A percentile compares a stretch with the other conserved stretches of the same genome.
Evolutionary conservation across 192 early-diverging fungal genomes (phyloP).

Genomic region (Ambispora gerdemannii): DNA sequence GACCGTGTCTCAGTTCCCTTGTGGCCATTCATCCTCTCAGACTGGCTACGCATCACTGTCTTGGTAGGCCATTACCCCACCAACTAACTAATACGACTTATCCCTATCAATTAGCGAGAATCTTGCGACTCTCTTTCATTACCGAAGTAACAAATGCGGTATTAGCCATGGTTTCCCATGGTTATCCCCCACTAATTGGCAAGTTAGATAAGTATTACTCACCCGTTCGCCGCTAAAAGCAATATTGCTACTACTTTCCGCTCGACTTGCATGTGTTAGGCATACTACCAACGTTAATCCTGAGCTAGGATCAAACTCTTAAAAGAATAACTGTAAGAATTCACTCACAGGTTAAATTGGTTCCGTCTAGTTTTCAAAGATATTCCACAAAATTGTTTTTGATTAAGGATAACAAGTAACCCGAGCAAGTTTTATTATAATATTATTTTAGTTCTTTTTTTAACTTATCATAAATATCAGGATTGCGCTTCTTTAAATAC

Average conservation of each 20-base stretch:
- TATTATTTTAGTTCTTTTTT: slow-evolving; percentile 17
- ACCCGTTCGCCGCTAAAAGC: slow-evolving; percentile 46
- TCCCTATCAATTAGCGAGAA: slow-evolving; percentile 49
- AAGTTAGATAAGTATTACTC: slow-evolving; percentile 42
- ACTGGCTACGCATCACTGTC: slow-evolving; percentile 48
- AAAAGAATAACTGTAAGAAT: slow-evolving; percentile 16
- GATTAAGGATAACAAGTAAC: slow-evolving; percentile 11
- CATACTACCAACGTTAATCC: slow-evolving; percentile 50
- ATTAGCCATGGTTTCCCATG: slow-evolving; percentile 20
- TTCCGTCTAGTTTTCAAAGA: slow-evolving; percentile 21
- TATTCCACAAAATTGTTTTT: slow-evolving; percentile 1
- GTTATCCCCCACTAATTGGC: slow-evolving; percentile 24
- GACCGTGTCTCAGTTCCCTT: slow-evolving; percentile 52
- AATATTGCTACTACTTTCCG: slow-evolving; percentile 35
- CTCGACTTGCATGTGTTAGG: slow-evolving; percentile 51
- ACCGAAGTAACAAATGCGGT: slow-evolving; percentile 5
- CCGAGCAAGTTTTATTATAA: background rate
- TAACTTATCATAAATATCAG: background rate
- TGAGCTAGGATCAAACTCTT: slow-evolving; percentile 53
- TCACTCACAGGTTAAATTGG: background rate
- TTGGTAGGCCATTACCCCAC: slow-evolving; percentile 49
- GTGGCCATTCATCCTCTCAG: slow-evolving; percentile 54
- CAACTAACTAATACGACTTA: slow-evolving; percentile 49
- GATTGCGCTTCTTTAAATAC: background rate
- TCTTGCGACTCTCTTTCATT: slow-evolving; percentile 30